Evolutionary conservation across 345 rosid species (phyloP), one percentile per base, ranked within the genome.

Genomic region (Populus alba): DNA sequence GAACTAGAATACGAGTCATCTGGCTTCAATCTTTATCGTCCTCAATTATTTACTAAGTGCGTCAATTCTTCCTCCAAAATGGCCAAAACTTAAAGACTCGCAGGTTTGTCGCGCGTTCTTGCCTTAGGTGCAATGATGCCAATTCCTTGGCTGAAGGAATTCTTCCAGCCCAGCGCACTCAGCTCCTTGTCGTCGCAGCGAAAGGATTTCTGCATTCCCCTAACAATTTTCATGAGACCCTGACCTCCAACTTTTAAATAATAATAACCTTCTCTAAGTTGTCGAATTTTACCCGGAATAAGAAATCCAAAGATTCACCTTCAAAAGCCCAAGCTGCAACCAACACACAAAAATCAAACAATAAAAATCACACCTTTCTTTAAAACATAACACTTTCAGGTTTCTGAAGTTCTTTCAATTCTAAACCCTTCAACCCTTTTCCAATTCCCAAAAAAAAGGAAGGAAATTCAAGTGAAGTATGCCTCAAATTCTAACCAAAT

Each of bases 161-260:
- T 89, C 86, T 95, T 93, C 91, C 92, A 89, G 89, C 93, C 90
- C 75, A 88, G 83, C 75, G 76, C 63, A 86, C 82, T 91, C 85
- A 84, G 89, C 88, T 90, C 90, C 87, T 84, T 85, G 31, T 79
- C 65, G n/a, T 71, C 25, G 80, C 87, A 77, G 82, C 87, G 75
- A 88, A 89, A 87, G 87, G 68, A 86, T 89, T 89, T 93, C 94
- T 90, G 99, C 97, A 96, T 96, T 90, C 99, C 99, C 98, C 99
- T 93, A 88, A 80, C 89, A 92, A 90, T 86, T 90, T 93, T 93
- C 98, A 96, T 91, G 93, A 92, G 91, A 92, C 84, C 91, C 83
- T 86, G 87, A 87, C 88, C 88, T 88, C 87, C 84, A 84, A 89
- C 84, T 81, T 77, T 88, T 72, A 87, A 90, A 84, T 90, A 84